Evolutionary conservation across 495 filamentous ascomycete genomes (phyloP), one percentile per base, ranked within the genome.

Genomic region (Aspergillus nidulans): DNA sequence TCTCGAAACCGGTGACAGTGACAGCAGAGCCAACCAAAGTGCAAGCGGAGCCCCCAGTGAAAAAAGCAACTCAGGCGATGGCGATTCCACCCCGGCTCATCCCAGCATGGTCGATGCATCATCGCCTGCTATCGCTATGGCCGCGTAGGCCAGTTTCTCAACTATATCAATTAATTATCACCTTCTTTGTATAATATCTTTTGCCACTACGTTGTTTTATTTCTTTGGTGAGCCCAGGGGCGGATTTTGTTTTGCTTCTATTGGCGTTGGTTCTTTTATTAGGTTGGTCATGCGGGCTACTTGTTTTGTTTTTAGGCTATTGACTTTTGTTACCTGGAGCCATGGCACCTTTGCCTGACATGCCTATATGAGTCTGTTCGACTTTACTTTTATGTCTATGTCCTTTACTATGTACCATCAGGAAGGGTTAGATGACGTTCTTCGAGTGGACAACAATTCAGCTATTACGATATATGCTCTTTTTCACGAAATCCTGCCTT

Each of bases 11-110:
- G 84, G 77, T 21, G 85, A 89, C 30, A 86, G 83, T 55, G 89
- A 90, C 64, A 84, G 79, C 69, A 95, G 94, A 68, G 80, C 87
- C 67, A 87, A 87, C 60, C 82, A 86, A 53, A 84, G 84, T 52
- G 85, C 79, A 57, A 76, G 75, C 55, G 72, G 62, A 9, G 73
- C 75, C 23, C 69, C 75, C 23, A 91, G 86, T 67, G 90, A 91
- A 57, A 84, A 82, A 70, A 88, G 88, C 59, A 85, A 81, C 62
- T 77, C 77, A 53, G 84, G 79, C 25, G 81, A 80, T 42, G 77
- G 74, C 19, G 81, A 74, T 42, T 53, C 74, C 46, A 73, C 71
- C 5, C 71, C 74, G 4, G 68, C 68, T 23, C 69, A 72, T 52
- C 69, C 71, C 12, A 70, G 69, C 18, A 57, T 74, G 16, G 68